phyloP scores from a whole-genome alignment of 208 protist species.

The Acanthamoeba divionensis region DNA sequence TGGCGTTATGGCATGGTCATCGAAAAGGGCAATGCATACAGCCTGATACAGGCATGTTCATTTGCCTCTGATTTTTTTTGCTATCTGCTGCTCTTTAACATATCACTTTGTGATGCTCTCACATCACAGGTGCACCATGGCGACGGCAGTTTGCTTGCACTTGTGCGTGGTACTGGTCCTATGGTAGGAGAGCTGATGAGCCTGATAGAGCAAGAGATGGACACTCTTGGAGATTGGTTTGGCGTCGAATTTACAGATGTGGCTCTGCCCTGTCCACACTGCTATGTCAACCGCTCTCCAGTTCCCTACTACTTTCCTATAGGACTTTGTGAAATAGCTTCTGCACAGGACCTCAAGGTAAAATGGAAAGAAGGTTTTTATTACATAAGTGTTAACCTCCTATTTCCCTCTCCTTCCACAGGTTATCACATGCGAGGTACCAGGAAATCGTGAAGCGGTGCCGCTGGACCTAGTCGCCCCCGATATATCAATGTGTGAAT shows the following conservation, averaged over 20 bases:
- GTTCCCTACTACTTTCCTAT: background rate
- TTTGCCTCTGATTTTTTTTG: background rate
- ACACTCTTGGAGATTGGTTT: slow-evolving; percentile 30
- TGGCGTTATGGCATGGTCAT: slow-evolving; percentile 23
- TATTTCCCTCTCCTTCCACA: too few relatives aligned
- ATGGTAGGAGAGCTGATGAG: background rate
- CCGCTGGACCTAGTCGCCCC: background rate
- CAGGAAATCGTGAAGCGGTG: background rate
- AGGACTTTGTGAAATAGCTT: background rate
- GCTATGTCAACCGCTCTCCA: background rate
- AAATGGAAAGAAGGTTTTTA: too few relatives aligned
- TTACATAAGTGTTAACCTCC: too few relatives aligned
- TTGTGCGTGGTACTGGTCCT: background rate
- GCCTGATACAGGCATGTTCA: background rate
- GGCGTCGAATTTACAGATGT: background rate
- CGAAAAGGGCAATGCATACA: background rate
- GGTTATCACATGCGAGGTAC: background rate
- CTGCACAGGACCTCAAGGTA: background rate
- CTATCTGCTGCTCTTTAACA: background rate
- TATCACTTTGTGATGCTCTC: background rate
- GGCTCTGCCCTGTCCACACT: background rate
- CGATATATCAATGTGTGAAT: slow-evolving; percentile 20
- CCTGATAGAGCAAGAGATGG: slow-evolving; percentile 21
- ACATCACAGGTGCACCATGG: background rate
- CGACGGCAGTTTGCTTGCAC: background rate